phyloP scores from a whole-genome alignment of 441 rosid genomes.

The Viola pubescens region DNA sequence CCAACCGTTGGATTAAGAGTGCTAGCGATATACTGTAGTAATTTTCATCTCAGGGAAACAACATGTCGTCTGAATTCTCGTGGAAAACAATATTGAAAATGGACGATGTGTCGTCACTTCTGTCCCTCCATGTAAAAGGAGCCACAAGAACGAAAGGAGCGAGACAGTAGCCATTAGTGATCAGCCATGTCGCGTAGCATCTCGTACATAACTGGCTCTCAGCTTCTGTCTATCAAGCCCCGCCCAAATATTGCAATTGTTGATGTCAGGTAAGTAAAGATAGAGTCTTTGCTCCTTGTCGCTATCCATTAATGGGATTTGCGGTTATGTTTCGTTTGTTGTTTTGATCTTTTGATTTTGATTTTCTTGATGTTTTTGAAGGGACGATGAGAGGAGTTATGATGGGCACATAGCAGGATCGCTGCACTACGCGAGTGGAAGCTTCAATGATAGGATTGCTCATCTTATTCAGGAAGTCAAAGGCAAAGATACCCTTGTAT shows the following conservation, averaged over 20 bases:
- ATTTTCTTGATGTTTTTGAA: slow-evolving; percentile 7
- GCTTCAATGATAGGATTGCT: slow-evolving; percentile 62
- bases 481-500: slow-evolving; percentile 89
- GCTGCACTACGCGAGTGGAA: slow-evolving; percentile 63
- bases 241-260: slow-evolving; percentile 70
- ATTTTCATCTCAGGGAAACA: too few species aligned
- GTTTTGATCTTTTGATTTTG: neutral
- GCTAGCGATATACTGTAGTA: too few species aligned
- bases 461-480: slow-evolving; percentile 63
- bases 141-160: neutral
- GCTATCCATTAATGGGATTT: neutral
- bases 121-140: neutral
- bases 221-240: slow-evolving; percentile 59
- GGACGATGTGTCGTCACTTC: neutral
- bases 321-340: neutral
- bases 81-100: too few species aligned
- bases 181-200: slow-evolving; percentile 56
- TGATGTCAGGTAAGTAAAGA: slow-evolving; percentile 57
- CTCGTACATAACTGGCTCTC: slow-evolving; percentile 66
- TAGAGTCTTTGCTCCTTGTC: neutral
- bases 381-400: slow-evolving; percentile 89
- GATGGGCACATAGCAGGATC: slow-evolving; percentile 92
- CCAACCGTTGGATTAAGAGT: too few species aligned
- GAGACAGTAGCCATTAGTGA: neutral
- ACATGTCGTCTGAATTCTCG: too few species aligned